These are phyloP conservation scores for Gryganskiella cystojenkinii DNA, from an alignment of 192 early-diverging fungal genomes.

Conservation along the genomic window DNA sequence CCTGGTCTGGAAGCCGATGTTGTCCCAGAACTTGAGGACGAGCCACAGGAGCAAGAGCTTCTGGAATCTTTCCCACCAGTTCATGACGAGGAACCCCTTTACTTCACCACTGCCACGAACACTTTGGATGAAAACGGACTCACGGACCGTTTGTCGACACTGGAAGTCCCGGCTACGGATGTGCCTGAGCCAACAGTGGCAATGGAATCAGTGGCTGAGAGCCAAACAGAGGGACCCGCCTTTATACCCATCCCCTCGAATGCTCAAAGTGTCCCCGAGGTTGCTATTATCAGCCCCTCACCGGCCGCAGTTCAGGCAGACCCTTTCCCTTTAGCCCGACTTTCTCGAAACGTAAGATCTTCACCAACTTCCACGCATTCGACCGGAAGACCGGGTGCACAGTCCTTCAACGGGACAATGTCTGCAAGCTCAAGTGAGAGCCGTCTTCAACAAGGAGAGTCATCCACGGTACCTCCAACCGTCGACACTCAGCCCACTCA, in stretches of 20 bases:
- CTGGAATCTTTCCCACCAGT: too few species aligned
- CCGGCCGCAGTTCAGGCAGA: slow-evolving; percentile 12
- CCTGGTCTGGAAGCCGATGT: too few species aligned
- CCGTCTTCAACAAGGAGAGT: too few species aligned
- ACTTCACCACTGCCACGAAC: not conserved
- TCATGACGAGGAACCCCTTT: not conserved
- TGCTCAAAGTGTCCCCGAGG: not conserved
- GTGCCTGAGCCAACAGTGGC: not conserved
- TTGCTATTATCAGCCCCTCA: slow-evolving; percentile 20
- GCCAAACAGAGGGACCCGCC: not conserved
- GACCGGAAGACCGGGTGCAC: too few species aligned
- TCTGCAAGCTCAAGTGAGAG: too few species aligned
- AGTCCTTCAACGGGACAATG: too few species aligned
- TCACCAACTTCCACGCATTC: not conserved
- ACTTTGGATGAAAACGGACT: not conserved
- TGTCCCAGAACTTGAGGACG: too few species aligned
- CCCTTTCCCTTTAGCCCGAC: slow-evolving; percentile 39
- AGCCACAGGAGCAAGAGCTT: too few species aligned
- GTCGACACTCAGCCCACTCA: too few species aligned
- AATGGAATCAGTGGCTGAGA: not conserved
- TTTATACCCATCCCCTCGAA: slow-evolving; percentile 26
- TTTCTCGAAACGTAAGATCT: slow-evolving; percentile 23
- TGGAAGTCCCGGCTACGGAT: not conserved
- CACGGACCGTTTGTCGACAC: too few species aligned
- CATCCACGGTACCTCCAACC: too few species aligned